Evolutionary conservation across 768 basidiomycete species (phyloP).

Genomic region (Pulveroboletus sp.): DNA sequence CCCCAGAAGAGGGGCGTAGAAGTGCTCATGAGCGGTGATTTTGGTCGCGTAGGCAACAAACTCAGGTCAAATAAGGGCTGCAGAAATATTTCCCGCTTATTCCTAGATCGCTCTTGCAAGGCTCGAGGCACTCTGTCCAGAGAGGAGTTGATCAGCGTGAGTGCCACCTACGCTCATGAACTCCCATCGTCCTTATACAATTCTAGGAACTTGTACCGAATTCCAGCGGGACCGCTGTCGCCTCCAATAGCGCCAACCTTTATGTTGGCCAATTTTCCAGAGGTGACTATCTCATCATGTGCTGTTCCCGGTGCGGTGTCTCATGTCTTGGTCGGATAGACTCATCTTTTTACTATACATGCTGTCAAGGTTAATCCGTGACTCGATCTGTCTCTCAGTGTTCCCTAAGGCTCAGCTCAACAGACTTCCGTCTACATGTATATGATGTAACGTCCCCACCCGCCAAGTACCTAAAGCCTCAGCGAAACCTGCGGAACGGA

Average conservation of each 20-base stretch:
- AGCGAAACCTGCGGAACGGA: slow-evolving; percentile 13
- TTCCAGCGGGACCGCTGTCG: slow-evolving; percentile 73
- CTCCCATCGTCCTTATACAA: neutral
- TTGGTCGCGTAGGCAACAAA: slow-evolving; percentile 60
- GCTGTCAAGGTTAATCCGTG: slow-evolving; percentile 61
- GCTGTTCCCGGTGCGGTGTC: neutral
- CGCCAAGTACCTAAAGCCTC: slow-evolving; percentile 16
- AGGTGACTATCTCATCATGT: slow-evolving; percentile 35
- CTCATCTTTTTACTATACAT: slow-evolving; percentile 91
- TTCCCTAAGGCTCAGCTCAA: slow-evolving; percentile 1
- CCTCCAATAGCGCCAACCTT: slow-evolving; percentile 64
- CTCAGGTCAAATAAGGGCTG: slow-evolving; percentile 37
- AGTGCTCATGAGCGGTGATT: slow-evolving; percentile 73
- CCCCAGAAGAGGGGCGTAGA: slow-evolving; percentile 61
- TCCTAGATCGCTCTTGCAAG: slow-evolving; percentile 40
- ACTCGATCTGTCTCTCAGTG: neutral
- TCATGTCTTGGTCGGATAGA: slow-evolving; percentile 40
- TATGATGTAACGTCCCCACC: slow-evolving; percentile 68
- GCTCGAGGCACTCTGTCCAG: slow-evolving; percentile 34
- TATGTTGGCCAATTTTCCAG: slow-evolving; percentile 84
- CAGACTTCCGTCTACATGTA: slow-evolving; percentile 85
- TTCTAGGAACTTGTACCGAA: slow-evolving; percentile 71
- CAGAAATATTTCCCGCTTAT: slow-evolving; percentile 44
- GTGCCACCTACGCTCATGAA: slow-evolving; percentile 16
- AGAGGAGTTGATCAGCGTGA: slow-evolving; percentile 55